Conservation (phyloP, 164 flowering plant genomes). For the Stephania yunnanensis region DNA sequence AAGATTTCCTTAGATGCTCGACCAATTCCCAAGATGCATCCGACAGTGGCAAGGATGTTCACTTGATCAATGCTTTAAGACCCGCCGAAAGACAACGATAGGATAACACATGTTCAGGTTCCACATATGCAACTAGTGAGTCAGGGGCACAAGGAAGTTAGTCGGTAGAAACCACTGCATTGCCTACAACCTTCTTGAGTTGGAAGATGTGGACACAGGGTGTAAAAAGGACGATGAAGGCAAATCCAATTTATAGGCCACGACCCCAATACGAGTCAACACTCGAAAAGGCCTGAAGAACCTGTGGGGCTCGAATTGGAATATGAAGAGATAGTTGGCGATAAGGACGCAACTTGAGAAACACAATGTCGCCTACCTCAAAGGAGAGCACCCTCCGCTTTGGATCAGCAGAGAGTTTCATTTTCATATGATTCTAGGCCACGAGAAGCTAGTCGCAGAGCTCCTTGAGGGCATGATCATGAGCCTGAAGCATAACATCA, state of each 20-base stretch:
- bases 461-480: not conserved
- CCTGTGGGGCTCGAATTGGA: not conserved
- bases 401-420: not conserved
- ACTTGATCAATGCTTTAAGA: no score
- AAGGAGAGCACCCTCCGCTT: no score
- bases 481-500: not conserved
- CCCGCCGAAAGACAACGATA: no score
- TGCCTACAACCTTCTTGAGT: no score
- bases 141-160: no score
- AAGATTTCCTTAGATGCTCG: no score
- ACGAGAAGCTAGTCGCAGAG: not conserved
- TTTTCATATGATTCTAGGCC: not conserved
- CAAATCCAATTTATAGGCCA: not conserved
- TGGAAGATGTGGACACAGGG: conserved; percentile 25
- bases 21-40: no score
- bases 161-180: no score
- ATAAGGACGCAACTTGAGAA: not conserved
- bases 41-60: no score
- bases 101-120: no score
- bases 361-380: no score
- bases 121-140: no score
- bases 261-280: not conserved
- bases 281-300: not conserved
- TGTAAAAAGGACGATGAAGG: conserved; percentile 18
- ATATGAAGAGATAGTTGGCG: not conserved